Conservation (phyloP, 148 eudicot genomes). For the Nyssa sinensis region DNA sequence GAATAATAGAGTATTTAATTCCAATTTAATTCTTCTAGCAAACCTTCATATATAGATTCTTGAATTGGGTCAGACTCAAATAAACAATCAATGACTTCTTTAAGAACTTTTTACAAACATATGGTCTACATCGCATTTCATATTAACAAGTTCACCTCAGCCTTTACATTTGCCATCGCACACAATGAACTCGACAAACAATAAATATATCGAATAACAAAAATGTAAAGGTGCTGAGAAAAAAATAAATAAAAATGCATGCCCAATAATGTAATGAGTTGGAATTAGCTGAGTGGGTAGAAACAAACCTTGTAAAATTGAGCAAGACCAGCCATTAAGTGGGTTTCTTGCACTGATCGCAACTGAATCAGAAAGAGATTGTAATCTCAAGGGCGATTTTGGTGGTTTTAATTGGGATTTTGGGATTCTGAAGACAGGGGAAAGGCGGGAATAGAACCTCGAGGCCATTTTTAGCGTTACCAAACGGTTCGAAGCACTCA, state of each 20-base stretch:
- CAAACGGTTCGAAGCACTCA: background rate
- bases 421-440: conserved; percentile 25
- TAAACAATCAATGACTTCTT: background rate
- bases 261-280: background rate
- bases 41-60: background rate
- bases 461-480: conserved; percentile 27
- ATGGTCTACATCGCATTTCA: conserved; percentile 17
- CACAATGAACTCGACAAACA: background rate
- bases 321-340: background rate
- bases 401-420: conserved; percentile 13
- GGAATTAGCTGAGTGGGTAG: background rate
- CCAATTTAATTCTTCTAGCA: background rate
- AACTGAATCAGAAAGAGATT: background rate
- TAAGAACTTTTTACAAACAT: conserved; percentile 55
- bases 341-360: conserved; percentile 11
- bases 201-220: background rate
- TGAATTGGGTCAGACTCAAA: background rate
- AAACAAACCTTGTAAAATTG: conserved; percentile 27
- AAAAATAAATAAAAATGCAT: background rate
- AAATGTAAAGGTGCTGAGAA: background rate
- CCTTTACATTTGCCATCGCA: background rate
- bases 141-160: background rate
- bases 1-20: background rate
- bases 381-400: conserved; percentile 6
- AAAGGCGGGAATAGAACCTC: conserved; percentile 37